Base-by-base conservation (phyloP, 75 land plant species). In the Pinus taeda region DNA sequence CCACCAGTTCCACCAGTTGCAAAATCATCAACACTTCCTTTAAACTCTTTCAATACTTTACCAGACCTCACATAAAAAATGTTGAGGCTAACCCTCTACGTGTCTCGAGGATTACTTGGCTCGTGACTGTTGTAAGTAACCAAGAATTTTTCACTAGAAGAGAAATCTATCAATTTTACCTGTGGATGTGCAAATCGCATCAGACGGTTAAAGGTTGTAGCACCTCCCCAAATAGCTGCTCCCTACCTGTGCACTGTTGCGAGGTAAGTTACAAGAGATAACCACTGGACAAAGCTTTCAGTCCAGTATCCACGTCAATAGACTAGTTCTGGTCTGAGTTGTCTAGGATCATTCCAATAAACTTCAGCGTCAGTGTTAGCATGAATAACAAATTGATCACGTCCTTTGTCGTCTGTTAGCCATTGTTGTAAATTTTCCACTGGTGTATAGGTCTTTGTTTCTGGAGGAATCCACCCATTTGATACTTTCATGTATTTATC, bases 151-250 rank as follows among this genome's bases (percentile, higher is more conserved):
- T 96, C 98, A 21, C 97, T 90, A 70, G 95, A 94, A 33, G 97
- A 96, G 70, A 96, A 94, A 79, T 96, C 98, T 75, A 96, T 96
- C 60, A 90, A 69, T 70, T 85, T 91, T 15, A 96, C 98, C 98
- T 96, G 83, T 29, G 90, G 91, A 77, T 96, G 98, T 62, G 90
- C 86, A 80, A 76, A 96, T 12, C 93, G 93, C 93, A 88, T 96
- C 15, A 96, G 58, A 63, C 95, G 91, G 60, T 90, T 83, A 62
- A 96, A 94, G 4, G 88, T 81, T n/a, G 64, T 66, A 39, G 85
- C 90, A 30, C 98, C 98, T 36, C 98, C 98, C 98, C 97, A 96
- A 20, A 94, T 84, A 67, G 85, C 90, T 75, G 98, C 98, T 81
- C 97, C 98, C 75, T 96, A 94, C 78, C 93, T 85, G 72, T 96